Evolutionary conservation across 768 basidiomycete species (phyloP), one percentile per base, ranked within the genome.

Genomic region (Mrakia blollopis): DNA sequence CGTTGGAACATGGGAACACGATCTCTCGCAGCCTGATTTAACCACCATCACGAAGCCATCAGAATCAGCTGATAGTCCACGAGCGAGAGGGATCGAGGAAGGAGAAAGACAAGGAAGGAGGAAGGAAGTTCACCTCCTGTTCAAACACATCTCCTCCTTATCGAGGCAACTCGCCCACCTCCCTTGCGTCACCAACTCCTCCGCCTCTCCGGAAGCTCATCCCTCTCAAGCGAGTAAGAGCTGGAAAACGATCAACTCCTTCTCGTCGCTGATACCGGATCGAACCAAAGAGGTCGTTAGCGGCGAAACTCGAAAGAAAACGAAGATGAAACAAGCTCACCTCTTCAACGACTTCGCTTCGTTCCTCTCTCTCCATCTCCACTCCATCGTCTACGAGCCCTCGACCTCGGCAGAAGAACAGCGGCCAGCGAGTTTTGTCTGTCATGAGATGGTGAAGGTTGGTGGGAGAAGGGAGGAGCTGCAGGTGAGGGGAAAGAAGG

Each of bases 351-450:
- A n/a, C n/a, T n/a, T n/a, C 63, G 30, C 32, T 23, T 8, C 25
- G 25, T 23, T 37, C 21, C 21, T n/a, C 65, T 68, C 30, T 37
- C 30, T 35, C 30, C 25, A n/a, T 35, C 32, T 68, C 37, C 3
- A 39, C 65, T 0, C 10, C 37, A 23, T 68, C 37, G 3, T 39
- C 25, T 44, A 39, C 65, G 23, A 14, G 35, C 18, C 35, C 39
- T n/a, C 37, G 65, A 25, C 65, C 11, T 65, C 63, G 37, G 57
- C 65, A 39, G 18, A 68, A 39, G 39, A 21, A 37, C 25, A 1
- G 35, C 0, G 37, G 65, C 65, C 65, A 68, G 37, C 65, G 65
- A 14, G 65, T 68, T 23, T 41, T 68, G 65, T 68, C 65, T 21
- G 37, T 68, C 65, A 14, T 21, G 57, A 3, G 47, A 18, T 9